Conservation (phyloP, 106 monocot species). For the Vanilla planifolia region DNA sequence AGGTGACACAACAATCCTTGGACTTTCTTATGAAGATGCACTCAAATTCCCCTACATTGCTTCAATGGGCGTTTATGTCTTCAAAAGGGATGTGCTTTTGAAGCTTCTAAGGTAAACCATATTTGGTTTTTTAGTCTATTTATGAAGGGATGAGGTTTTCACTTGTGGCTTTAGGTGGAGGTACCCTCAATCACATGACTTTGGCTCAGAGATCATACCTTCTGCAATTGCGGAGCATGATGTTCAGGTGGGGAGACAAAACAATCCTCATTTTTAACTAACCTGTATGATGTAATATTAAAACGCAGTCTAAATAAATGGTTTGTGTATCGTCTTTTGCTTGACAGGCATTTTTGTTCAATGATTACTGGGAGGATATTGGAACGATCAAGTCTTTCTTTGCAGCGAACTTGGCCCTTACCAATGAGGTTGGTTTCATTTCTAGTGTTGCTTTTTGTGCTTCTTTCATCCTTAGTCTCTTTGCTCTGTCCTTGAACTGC, state of each 20-base stretch:
- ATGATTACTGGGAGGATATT: constrained; percentile 96
- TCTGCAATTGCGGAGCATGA: too few species aligned
- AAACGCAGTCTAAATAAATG: too few species aligned
- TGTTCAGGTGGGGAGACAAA: too few species aligned
- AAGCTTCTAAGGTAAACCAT: constrained; percentile 72
- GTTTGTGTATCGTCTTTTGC: too few species aligned
- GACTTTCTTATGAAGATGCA: constrained; percentile 71
- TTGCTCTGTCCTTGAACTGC: too few species aligned
- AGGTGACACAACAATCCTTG: constrained; percentile 83
- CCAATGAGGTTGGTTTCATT: too few species aligned
- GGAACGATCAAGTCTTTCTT: constrained; percentile 91
- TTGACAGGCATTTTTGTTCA: constrained; percentile 78
- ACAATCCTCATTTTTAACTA: too few species aligned
- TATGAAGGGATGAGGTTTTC: too few species aligned
- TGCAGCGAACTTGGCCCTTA: constrained; percentile 88
- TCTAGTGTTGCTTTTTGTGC: too few species aligned
- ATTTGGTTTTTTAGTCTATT: too few species aligned
- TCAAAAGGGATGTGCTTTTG: constrained; percentile 91
- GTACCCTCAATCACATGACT: constrained; percentile 96
- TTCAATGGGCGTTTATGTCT: constrained; percentile 94
- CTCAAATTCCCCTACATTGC: constrained; percentile 88
- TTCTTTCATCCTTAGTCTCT: too few species aligned
- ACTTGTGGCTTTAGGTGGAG: constrained; percentile 88
- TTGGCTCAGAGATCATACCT: constrained; percentile 97
- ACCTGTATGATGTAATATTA: too few species aligned